These are phyloP conservation scores for Xylaria nigripes DNA, from an alignment of 495 filamentous ascomycete species.

Conservation along the genomic window DNA sequence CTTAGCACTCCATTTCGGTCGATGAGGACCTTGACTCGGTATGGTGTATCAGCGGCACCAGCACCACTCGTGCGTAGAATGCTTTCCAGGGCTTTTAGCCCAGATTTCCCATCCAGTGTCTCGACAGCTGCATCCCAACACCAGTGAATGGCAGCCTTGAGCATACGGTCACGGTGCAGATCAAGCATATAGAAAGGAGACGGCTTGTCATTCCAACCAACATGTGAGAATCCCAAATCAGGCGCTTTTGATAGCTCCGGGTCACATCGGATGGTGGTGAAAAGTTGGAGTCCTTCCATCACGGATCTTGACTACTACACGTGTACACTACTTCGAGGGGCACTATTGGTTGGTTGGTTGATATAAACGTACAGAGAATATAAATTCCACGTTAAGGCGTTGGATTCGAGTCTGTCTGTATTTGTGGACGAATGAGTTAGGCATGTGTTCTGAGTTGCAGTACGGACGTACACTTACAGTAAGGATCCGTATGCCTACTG, in stretches of 20 bases:
- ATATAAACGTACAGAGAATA: too few species aligned
- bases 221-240: slow-evolving; percentile 23
- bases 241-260: slow-evolving; percentile 44
- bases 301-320: too few species aligned
- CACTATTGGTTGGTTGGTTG: too few species aligned
- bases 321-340: too few species aligned
- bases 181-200: slow-evolving; percentile 78
- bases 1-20: slow-evolving; percentile 40
- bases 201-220: slow-evolving; percentile 37
- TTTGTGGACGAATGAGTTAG: too few species aligned
- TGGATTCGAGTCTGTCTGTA: too few species aligned
- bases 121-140: slow-evolving; percentile 45
- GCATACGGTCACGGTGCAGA: slow-evolving; percentile 72
- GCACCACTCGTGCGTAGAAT: slow-evolving; percentile 16
- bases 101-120: slow-evolving; percentile 35
- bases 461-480: too few species aligned
- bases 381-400: too few species aligned
- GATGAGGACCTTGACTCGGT: slow-evolving; percentile 48
- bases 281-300: slow-evolving; percentile 46
- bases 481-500: too few species aligned
- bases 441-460: too few species aligned
- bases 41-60: slow-evolving; percentile 18
- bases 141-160: slow-evolving; percentile 64
- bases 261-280: slow-evolving; percentile 73
- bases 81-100: slow-evolving; percentile 27